Base-by-base conservation (phyloP, 83 land plant species). In the Diphasiastrum complanatum region DNA sequence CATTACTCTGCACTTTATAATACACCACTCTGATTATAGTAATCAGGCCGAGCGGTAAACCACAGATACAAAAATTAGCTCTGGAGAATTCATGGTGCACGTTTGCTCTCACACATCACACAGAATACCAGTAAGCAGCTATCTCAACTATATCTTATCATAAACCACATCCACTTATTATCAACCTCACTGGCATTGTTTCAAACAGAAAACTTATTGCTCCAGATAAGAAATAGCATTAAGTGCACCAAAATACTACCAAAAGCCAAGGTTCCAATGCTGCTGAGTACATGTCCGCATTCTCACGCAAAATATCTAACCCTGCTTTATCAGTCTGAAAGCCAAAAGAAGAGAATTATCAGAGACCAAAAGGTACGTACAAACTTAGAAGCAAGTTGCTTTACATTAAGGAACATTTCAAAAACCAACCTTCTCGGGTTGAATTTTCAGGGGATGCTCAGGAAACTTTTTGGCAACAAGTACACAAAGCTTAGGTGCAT, bases 221-320 rank as follows among this genome's bases (percentile, higher is more conserved):
- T 0, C 23, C 12, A 61, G 19, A 34, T 20, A 30, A 1, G 19
- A 26, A 55, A 43, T 34, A 35, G 60, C 19, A 32, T 11, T 25
- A 25, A 45, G 31, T 10, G 8, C 68, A 32, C n/a, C n/a, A n/a
- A n/a, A n/a, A n/a, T n/a, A n/a, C n/a, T 75, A 95, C 97, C 87
- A 79, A 74, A 54, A 95, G 45, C 99, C 99, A 95, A 2, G 97
- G 97, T 46, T 95, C 97, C 70, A 95, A 67, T 31, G 74, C 79
- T 32, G 80, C 83, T 10, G 81, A 53, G 66, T 79, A 74, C 45
- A 55, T 51, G 61, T 85, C 95, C 25, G 84, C 83, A 75, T 75
- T 77, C 24, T 95, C 99, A 54, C 70, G 61, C 70, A 95, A 58
- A 33, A 75, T 35, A 76, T 95, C 99, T 40, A 84, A 47, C 41